Conservation (phyloP, 306 rosid genomes). For the Dalbergia oliveri region DNA sequence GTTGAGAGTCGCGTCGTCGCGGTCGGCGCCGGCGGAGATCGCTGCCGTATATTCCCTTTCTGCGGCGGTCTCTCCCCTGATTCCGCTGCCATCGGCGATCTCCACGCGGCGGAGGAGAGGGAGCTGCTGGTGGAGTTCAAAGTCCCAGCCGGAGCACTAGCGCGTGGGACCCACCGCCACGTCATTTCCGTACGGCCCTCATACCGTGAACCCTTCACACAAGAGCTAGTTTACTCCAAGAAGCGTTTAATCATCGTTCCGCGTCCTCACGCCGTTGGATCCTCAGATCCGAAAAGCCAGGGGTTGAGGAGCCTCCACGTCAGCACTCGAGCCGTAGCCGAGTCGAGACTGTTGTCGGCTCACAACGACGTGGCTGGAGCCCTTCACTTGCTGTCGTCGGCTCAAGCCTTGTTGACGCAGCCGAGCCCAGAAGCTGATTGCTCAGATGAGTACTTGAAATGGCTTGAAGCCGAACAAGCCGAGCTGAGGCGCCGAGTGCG, state of each 20-base stretch:
- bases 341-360: constrained; percentile 63
- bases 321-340: constrained; percentile 72
- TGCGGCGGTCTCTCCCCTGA: constrained; percentile 51
- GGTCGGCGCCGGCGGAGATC: constrained; percentile 58
- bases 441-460: constrained; percentile 54
- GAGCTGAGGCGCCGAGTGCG: constrained; percentile 58
- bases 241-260: constrained; percentile 65
- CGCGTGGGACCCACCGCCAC: constrained; percentile 60
- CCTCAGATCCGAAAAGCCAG: constrained; percentile 51
- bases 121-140: constrained; percentile 73
- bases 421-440: constrained; percentile 46
- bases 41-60: constrained; percentile 69
- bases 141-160: constrained; percentile 53
- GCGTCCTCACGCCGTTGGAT: constrained; percentile 66
- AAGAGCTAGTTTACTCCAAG: constrained; percentile 59
- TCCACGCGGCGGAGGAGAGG: constrained; percentile 71
- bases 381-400: constrained; percentile 64
- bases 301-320: constrained; percentile 71
- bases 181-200: constrained; percentile 65
- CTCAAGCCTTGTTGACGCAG: constrained; percentile 62
- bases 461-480: constrained; percentile 70
- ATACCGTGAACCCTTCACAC: constrained; percentile 62
- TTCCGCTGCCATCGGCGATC: constrained; percentile 55
- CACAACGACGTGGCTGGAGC: constrained; percentile 67
- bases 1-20: constrained; percentile 52